phyloP scores from a whole-genome alignment of 1,284 basidiomycete species.

The Ustilago cynodontis region DNA sequence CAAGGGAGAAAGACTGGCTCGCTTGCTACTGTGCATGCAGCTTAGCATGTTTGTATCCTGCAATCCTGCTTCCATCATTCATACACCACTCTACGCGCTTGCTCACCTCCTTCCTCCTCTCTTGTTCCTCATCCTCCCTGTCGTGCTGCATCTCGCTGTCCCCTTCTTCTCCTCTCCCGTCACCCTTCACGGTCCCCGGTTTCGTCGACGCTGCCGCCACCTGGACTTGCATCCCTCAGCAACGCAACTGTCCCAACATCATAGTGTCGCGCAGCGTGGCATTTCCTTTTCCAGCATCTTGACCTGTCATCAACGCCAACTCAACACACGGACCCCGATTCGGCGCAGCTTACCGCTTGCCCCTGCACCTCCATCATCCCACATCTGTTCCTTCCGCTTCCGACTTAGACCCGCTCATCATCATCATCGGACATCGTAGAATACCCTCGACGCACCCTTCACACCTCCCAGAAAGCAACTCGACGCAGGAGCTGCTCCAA shows the following conservation, averaged over 20 bases:
- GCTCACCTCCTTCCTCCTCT: not conserved
- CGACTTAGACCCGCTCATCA: too few relatives aligned
- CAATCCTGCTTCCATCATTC: slow-evolving; percentile 10
- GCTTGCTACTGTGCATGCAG: slow-evolving; percentile 9
- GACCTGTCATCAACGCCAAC: not conserved
- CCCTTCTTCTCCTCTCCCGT: not conserved
- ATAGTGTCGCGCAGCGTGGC: slow-evolving; percentile 1
- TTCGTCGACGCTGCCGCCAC: slow-evolving; percentile 5
- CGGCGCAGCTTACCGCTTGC: not conserved
- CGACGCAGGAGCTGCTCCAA: not conserved
- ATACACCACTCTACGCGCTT: slow-evolving; percentile 6
- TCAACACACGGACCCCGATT: slow-evolving; percentile 14
- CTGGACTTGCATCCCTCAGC: not conserved
- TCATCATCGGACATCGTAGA: not conserved
- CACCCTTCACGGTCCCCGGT: too few relatives aligned
- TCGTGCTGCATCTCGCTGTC: slow-evolving; percentile 9
- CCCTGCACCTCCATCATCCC: slow-evolving; percentile 8
- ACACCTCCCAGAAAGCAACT: not conserved
- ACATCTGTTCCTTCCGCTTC: too few relatives aligned
- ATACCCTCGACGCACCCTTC: not conserved
- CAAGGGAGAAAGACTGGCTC: not conserved
- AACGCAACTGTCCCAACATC: not conserved
- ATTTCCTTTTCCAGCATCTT: not conserved
- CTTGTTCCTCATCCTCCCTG: not conserved
- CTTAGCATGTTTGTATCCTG: slow-evolving; percentile 14